Evolutionary conservation across 2,329 filamentous ascomycete genomes (phyloP), one percentile per base, ranked within the genome.

Genomic region (Paecilomyces sp.): DNA sequence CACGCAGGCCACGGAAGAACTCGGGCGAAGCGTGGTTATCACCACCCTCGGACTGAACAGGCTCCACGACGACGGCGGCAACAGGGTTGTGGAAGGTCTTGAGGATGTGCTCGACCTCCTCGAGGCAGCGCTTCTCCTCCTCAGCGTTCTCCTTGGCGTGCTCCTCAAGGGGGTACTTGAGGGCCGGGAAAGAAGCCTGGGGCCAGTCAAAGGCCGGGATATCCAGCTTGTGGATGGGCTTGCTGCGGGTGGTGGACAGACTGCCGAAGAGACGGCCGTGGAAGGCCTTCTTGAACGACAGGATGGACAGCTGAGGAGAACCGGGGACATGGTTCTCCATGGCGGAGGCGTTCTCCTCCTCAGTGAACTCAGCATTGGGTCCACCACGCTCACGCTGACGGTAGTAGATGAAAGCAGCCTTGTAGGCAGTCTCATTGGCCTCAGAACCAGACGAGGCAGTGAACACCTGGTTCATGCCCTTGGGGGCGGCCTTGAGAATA

Each of bases 161-260:
- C 66, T 91, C 81, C 67, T 92, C 88, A 5, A 96, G 86, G 0
- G 92, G 92, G 77, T 96, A 96, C 77, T 92, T 92, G 72, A 95
- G 84, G 64, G 79, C 70, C 9, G 92, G 92, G 83, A 96, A 96
- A 59, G 89, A 85, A 18, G 91, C 91, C 75, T 93, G 90, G 30
- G 92, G 92, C 92, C 92, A 96, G 82, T 96, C 89, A 70, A 96
- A 96, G 70, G 92, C 90, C 25, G 92, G 92, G 68, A 96, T 96
- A 73, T 96, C 92, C 67, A 96, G 81, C 80, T 96, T 96, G 83
- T 96, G 92, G 74, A 96, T 92, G 54, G 92, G 85, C 83, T 96
- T 96, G 76, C 88, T 92, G 72, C 92, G 89, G 13, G 92, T 96
- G 60, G 91, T 96, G 62, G 90, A 93, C 59, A 96, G 83, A 60